Evolutionary conservation across 306 rosid species (phyloP).

Genomic region (Dryas alaskensis): DNA sequence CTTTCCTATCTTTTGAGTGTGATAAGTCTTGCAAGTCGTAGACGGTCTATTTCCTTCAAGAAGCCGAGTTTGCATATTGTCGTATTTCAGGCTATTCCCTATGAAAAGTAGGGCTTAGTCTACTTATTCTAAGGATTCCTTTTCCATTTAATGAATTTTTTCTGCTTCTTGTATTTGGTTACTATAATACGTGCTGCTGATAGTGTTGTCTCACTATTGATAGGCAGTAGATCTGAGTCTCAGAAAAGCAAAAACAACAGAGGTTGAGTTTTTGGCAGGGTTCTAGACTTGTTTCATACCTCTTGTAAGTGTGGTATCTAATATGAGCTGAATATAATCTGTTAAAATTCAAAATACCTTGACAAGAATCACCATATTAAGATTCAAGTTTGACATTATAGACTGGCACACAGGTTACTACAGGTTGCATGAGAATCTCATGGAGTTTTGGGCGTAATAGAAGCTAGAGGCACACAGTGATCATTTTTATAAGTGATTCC

Average conservation of each 20-base stretch:
- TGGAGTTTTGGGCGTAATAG: background rate
- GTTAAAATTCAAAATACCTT: background rate
- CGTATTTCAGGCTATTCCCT: too few relatives aligned
- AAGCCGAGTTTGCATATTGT: too few relatives aligned
- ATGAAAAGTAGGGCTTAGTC: too few relatives aligned
- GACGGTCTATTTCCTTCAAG: too few relatives aligned
- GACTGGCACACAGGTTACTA: background rate
- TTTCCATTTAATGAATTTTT: background rate
- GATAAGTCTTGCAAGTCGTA: too few relatives aligned
- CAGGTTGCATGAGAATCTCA: background rate
- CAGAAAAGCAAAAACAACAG: constrained; percentile 18
- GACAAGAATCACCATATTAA: background rate
- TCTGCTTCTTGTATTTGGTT: background rate
- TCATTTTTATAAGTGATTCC: too few relatives aligned
- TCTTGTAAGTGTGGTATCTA: background rate
- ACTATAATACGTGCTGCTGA: constrained; percentile 1
- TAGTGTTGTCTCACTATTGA: constrained; percentile 1
- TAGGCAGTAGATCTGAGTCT: constrained; percentile 33
- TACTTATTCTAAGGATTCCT: background rate
- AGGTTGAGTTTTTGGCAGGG: background rate
- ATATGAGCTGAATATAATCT: background rate
- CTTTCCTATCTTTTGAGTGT: too few relatives aligned
- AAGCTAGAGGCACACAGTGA: background rate
- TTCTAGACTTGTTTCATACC: background rate
- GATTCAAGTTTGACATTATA: background rate